Percentiles rank a stretch among this genome's conserved stretches.
Conservation (phyloP, 768 basidiomycete species). For the Trametes maxima region DNA sequence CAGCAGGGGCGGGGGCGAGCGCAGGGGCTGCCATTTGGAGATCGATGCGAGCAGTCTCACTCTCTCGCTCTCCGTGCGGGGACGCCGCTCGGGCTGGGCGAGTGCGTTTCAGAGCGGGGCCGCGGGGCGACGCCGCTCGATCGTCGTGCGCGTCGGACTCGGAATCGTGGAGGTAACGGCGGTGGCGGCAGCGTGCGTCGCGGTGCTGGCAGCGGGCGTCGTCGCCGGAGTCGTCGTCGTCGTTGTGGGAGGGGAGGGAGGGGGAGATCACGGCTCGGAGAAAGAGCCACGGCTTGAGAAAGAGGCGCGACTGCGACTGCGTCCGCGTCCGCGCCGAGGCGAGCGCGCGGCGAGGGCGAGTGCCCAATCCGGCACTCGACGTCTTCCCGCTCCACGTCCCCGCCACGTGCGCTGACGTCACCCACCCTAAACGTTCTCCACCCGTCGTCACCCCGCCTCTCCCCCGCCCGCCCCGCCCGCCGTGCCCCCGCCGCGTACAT, state of each 20-base stretch:
- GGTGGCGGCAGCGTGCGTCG: not conserved
- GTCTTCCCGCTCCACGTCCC: conserved; percentile 2
- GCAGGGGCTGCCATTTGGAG: conserved; percentile 7
- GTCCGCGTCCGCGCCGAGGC: not conserved
- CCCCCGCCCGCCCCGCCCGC: not conserved
- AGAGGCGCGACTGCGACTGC: too few species aligned
- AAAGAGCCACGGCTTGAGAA: not conserved
- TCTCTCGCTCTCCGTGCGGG: too few species aligned
- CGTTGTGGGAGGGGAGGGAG: too few species aligned
- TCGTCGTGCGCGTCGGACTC: not conserved
- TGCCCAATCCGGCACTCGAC: not conserved
- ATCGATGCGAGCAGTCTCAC: not conserved
- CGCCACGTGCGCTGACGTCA: conserved; percentile 23
- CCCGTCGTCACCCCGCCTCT: not conserved
- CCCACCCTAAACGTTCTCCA: conserved; percentile 8
- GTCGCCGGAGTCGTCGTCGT: too few species aligned
- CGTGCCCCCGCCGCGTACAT: not conserved
- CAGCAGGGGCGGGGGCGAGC: too few species aligned
- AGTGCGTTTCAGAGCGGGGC: not conserved
- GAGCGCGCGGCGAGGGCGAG: too few species aligned
- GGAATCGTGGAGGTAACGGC: not conserved
- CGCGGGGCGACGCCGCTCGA: not conserved
- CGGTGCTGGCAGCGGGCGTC: not conserved
- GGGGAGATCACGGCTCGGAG: too few species aligned
- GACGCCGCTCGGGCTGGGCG: too few species aligned